phyloP scores from a whole-genome alignment of 2,329 filamentous ascomycete species.

The Aspergillus arachidicola region DNA sequence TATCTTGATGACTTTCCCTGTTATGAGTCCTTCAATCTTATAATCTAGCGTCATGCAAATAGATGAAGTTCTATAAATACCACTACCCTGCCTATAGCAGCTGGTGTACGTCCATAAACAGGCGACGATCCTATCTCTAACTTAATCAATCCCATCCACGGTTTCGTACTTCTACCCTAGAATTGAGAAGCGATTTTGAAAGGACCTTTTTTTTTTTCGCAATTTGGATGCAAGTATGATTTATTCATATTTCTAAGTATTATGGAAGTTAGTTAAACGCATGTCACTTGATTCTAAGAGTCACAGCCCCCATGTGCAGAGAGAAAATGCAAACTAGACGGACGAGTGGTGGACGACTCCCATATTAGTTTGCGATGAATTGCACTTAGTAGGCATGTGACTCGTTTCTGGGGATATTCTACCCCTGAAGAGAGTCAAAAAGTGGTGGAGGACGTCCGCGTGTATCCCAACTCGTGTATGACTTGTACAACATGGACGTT shows the following conservation, averaged over 20 bases:
- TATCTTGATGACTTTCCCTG: conserved; percentile 12
- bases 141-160: not conserved
- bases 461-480: not conserved
- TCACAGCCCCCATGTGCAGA: not conserved
- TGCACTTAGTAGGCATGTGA: not conserved
- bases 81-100: not conserved
- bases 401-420: not conserved
- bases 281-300: no score
- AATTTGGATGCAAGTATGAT: not conserved
- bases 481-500: not conserved
- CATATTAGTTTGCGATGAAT: not conserved
- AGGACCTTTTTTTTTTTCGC: not conserved
- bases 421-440: not conserved
- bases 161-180: not conserved
- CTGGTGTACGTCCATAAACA: not conserved
- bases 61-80: conserved; percentile 4
- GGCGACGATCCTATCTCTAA: not conserved
- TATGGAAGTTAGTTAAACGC: not conserved
- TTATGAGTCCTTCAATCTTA: conserved; percentile 2
- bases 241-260: not conserved
- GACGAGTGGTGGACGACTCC: not conserved
- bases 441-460: not conserved
- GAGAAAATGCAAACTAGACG: not conserved
- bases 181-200: not conserved
- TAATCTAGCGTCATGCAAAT: conserved; percentile 3